These are phyloP conservation scores for Avena sativa DNA, from an alignment of 176 grass and related monocot species.

Conservation along the genomic window DNA sequence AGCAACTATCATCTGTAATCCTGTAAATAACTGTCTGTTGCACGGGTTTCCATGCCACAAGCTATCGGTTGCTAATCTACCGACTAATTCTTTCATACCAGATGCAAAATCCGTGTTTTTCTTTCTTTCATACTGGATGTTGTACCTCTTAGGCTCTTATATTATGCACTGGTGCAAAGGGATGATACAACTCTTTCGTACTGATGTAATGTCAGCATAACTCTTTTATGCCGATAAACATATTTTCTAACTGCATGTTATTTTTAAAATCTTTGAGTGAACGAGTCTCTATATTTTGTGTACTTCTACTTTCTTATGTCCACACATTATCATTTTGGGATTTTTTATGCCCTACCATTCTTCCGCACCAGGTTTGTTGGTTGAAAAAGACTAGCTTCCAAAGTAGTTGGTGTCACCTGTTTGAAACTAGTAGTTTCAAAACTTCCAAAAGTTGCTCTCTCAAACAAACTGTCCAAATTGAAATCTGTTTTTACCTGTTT, in stretches of 20 bases:
- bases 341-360: neutral
- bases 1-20: neutral
- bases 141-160: neutral
- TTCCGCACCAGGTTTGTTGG: neutral
- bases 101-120: too few species aligned
- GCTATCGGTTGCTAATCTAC: too few species aligned
- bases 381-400: neutral
- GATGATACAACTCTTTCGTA: neutral
- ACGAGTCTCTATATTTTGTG: neutral
- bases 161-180: neutral
- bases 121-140: conserved; percentile 1
- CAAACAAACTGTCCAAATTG: neutral
- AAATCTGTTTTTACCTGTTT: neutral
- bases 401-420: neutral
- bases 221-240: neutral
- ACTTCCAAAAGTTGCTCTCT: neutral
- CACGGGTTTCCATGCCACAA: too few species aligned
- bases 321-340: neutral
- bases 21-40: too few species aligned
- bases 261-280: neutral
- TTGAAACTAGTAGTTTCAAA: neutral
- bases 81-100: too few species aligned
- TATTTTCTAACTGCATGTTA: neutral
- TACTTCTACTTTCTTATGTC: neutral
- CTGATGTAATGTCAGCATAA: neutral